Evolutionary conservation across 2,329 filamentous ascomycete genomes (phyloP).

Genomic region (Stemphylium vesicarium): DNA sequence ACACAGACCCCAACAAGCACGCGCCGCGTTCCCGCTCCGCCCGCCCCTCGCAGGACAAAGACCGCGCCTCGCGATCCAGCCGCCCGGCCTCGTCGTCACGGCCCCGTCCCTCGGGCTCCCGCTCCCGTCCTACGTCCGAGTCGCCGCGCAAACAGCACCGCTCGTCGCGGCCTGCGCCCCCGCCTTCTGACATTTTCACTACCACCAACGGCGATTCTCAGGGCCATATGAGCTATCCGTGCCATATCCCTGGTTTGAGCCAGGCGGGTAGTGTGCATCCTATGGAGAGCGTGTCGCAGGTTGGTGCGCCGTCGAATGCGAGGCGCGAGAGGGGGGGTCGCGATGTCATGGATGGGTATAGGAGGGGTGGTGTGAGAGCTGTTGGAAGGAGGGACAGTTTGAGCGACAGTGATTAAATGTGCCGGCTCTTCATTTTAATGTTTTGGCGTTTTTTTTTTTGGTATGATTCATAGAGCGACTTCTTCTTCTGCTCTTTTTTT

Average conservation of each 20-base stretch:
- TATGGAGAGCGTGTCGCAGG: slow-evolving; percentile 50
- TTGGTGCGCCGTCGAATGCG: slow-evolving; percentile 41
- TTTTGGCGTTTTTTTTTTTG: not conserved
- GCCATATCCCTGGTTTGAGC: slow-evolving; percentile 62
- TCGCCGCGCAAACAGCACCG: slow-evolving; percentile 45
- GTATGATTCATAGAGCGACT: no score
- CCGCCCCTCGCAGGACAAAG: slow-evolving; percentile 19
- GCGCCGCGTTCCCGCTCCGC: slow-evolving; percentile 27
- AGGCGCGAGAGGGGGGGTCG: slow-evolving; percentile 36
- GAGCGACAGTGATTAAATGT: slow-evolving; percentile 61
- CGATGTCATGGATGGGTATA: slow-evolving; percentile 53
- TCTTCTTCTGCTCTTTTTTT: not conserved
- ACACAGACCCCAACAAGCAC: slow-evolving; percentile 28
- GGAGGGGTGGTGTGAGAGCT: slow-evolving; percentile 49
- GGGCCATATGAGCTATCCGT: slow-evolving; percentile 63
- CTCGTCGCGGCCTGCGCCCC: slow-evolving; percentile 32
- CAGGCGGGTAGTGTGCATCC: slow-evolving; percentile 42
- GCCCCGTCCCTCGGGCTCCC: slow-evolving; percentile 32
- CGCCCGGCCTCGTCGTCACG: slow-evolving; percentile 16
- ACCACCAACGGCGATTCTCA: slow-evolving; percentile 49
- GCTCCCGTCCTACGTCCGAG: slow-evolving; percentile 42
- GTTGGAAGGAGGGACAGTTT: slow-evolving; percentile 58
- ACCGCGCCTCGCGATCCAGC: slow-evolving; percentile 20
- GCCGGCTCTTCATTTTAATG: no score
- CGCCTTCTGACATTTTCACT: slow-evolving; percentile 45